Conservation (phyloP, 164 flowering plant species). For the Tinospora cordifolia region DNA sequence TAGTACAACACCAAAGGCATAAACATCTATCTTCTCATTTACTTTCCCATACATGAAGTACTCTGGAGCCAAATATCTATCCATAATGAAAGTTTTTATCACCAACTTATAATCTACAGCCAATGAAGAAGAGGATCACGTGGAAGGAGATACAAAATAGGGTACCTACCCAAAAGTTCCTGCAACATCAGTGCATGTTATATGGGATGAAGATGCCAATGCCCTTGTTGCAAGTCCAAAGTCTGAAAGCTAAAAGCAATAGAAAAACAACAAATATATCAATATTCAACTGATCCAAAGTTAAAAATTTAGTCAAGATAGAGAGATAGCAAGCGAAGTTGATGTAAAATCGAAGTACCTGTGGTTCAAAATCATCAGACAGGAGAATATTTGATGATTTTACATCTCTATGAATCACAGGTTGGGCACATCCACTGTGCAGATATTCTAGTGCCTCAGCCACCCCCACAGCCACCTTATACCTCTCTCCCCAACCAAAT, state of each 20-base stretch:
- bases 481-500: constrained; percentile 79
- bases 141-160: neutral
- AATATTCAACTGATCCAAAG: constrained; percentile 1
- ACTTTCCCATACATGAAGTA: constrained; percentile 93
- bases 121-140: neutral
- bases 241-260: constrained; percentile 69
- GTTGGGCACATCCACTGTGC: constrained; percentile 41
- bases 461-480: constrained; percentile 78
- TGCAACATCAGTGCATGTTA: constrained; percentile 75
- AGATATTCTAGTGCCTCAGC: constrained; percentile 90
- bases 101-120: constrained; percentile 1
- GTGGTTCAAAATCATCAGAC: constrained; percentile 85
- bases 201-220: constrained; percentile 49
- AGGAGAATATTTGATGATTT: constrained; percentile 92
- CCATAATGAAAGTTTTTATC: constrained; percentile 11
- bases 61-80: constrained; percentile 96
- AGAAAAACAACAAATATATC: constrained; percentile 9
- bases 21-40: constrained; percentile 84
- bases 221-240: constrained; percentile 94
- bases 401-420: constrained; percentile 92
- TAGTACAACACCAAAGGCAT: constrained; percentile 92
- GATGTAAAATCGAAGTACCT: constrained; percentile 27
- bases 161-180: constrained; percentile 88
- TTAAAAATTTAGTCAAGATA: neutral
- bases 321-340: neutral